A percentile compares a stretch with the other conserved stretches of the same genome.
phyloP scores from a whole-genome alignment of 345 rosid species.

The Odontarrhena argentea region DNA sequence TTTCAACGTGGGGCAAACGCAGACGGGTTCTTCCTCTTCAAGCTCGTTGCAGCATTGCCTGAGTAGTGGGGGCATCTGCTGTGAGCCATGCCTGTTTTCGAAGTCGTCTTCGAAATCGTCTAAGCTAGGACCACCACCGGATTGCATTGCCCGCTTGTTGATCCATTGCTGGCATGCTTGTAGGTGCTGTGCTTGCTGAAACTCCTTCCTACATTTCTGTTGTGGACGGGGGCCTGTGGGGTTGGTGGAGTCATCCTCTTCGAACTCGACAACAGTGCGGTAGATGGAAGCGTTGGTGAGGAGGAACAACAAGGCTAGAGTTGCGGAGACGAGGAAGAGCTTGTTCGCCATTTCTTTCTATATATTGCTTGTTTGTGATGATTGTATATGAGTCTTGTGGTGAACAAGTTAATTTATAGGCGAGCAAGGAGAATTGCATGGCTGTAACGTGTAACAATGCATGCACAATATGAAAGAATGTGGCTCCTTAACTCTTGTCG shows the following conservation, averaged over 20 bases:
- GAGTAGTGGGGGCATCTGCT: conserved; percentile 3
- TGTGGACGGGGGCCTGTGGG: background rate
- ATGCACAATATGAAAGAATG: background rate
- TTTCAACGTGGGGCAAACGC: conserved; percentile 3
- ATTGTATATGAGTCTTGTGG: background rate
- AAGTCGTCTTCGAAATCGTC: conserved; percentile 24
- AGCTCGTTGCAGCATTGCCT: conserved; percentile 31
- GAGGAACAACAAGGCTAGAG: conserved; percentile 37
- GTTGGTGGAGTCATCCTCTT: conserved; percentile 28
- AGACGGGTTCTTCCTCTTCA: background rate
- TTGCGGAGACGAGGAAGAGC: conserved; percentile 36
- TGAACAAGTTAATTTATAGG: conserved; percentile 1
- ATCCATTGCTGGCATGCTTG: conserved; percentile 29
- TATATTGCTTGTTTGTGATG: conserved; percentile 3
- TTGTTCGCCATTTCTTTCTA: conserved; percentile 31
- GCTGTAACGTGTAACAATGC: conserved; percentile 18
- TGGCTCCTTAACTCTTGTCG: background rate
- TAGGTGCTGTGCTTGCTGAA: conserved; percentile 24
- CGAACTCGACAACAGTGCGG: conserved; percentile 39
- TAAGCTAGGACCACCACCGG: background rate
- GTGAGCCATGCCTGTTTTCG: no score
- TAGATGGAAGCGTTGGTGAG: conserved; percentile 45
- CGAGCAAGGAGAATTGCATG: conserved; percentile 23
- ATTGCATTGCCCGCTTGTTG: background rate
- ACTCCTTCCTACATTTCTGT: conserved; percentile 27